Percentiles rank a stretch among this genome's conserved stretches.
Evolutionary conservation across 768 basidiomycete species (phyloP).

Genomic region (Clathrus columnatus): DNA sequence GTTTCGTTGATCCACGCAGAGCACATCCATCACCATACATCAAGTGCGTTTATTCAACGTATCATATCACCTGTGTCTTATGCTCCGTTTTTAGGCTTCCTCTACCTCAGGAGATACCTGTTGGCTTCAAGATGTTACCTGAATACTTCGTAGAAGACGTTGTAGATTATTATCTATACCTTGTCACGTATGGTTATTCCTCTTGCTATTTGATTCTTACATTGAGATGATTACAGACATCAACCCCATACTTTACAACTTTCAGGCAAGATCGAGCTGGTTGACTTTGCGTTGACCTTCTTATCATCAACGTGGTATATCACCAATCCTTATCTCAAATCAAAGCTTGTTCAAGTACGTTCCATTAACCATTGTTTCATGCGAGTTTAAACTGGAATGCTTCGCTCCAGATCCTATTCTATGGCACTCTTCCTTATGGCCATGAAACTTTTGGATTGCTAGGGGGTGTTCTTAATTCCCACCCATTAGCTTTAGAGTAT

Average conservation of each 20-base stretch:
- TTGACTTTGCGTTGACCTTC: slow-evolving; percentile 86
- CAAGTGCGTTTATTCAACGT: slow-evolving; percentile 40
- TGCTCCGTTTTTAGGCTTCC: slow-evolving; percentile 52
- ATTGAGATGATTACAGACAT: slow-evolving; percentile 28
- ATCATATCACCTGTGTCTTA: not conserved
- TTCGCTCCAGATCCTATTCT: slow-evolving; percentile 54
- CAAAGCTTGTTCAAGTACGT: slow-evolving; percentile 87
- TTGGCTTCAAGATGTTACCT: slow-evolving; percentile 78
- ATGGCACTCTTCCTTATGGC: slow-evolving; percentile 56
- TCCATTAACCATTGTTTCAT: not conserved
- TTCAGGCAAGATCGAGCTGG: slow-evolving; percentile 75
- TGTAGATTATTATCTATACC: slow-evolving; percentile 79
- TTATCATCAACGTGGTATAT: slow-evolving; percentile 93
- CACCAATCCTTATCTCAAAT: slow-evolving; percentile 96
- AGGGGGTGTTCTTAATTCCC: slow-evolving; percentile 73
- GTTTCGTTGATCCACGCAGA: slow-evolving; percentile 76
- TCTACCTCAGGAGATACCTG: slow-evolving; percentile 75
- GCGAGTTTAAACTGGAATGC: not conserved
- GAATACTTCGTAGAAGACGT: slow-evolving; percentile 94
- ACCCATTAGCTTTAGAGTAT: slow-evolving; percentile 77
- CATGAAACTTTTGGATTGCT: slow-evolving; percentile 64
- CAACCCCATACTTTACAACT: slow-evolving; percentile 76
- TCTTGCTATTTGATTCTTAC: not conserved
- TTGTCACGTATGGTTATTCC: slow-evolving; percentile 52
- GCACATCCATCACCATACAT: slow-evolving; percentile 61